Evolutionary conservation across 2,329 filamentous ascomycete genomes (phyloP).

Genomic region (Pestalotiopsis sp.): DNA sequence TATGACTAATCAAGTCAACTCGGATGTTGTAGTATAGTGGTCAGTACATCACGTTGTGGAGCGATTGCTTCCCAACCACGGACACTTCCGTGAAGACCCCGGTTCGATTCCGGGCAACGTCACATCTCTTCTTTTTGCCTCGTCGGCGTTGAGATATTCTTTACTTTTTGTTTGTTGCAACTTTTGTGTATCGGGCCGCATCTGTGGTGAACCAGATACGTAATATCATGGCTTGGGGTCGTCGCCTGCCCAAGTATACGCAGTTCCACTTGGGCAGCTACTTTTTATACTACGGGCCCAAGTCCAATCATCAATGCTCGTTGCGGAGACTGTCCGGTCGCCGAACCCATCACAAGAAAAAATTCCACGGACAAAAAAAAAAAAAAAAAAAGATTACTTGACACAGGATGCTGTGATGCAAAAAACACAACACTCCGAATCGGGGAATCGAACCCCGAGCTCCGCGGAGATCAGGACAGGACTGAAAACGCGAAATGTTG

Average conservation of each 20-base stretch:
- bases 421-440: constrained; percentile 9
- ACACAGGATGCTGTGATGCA: neutral
- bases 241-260: neutral
- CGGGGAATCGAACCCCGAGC: constrained; percentile 20
- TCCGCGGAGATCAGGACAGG: constrained; percentile 4
- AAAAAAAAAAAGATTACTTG: neutral
- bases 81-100: constrained; percentile 12
- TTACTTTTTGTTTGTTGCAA: neutral
- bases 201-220: neutral
- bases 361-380: neutral
- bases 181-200: neutral
- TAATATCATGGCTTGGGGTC: neutral
- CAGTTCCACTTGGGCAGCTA: neutral
- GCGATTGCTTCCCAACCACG: neutral
- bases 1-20: neutral
- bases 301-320: no score
- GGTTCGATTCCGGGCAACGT: constrained; percentile 14
- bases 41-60: constrained; percentile 15
- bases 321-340: neutral
- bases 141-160: neutral
- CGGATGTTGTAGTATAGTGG: constrained; percentile 13
- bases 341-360: neutral
- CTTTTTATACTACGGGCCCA: neutral
- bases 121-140: neutral
- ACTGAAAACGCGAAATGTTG: constrained; percentile 9